Percentiles rank a stretch among this genome's conserved stretches.
Evolutionary conservation across 2,329 filamentous ascomycete species (phyloP).

Genomic region (Clonostachys chloroleuca): DNA sequence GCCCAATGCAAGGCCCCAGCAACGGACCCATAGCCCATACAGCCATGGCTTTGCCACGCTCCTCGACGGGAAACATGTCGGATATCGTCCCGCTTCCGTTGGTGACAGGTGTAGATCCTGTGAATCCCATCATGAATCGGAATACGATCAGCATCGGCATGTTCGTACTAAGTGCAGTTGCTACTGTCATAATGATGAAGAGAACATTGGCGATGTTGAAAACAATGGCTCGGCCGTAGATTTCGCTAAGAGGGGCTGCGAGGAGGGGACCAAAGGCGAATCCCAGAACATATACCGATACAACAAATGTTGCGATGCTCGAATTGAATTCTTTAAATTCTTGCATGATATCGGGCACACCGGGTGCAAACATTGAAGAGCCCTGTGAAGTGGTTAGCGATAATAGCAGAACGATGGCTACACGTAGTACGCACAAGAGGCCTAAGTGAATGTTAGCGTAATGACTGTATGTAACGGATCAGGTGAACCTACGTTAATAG

Average conservation of each 20-base stretch:
- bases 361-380: constrained; percentile 60
- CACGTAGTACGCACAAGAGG: constrained; percentile 47
- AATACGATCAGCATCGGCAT: constrained; percentile 37
- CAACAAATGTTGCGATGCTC: constrained; percentile 44
- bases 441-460: constrained; percentile 22
- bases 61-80: constrained; percentile 22
- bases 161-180: constrained; percentile 28
- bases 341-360: constrained; percentile 54
- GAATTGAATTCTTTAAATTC: constrained; percentile 54
- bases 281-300: constrained; percentile 45
- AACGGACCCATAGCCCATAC: constrained; percentile 52
- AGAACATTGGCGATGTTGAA: constrained; percentile 34
- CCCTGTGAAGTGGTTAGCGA: constrained; percentile 44
- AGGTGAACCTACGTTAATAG: constrained; percentile 34
- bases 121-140: constrained; percentile 46
- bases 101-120: constrained; percentile 47
- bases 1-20: constrained; percentile 27
- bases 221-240: constrained; percentile 37
- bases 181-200: constrained; percentile 30
- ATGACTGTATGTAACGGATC: background rate
- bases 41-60: constrained; percentile 38
- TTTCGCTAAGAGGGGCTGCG: constrained; percentile 42
- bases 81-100: constrained; percentile 47
- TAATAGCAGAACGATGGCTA: constrained; percentile 37
- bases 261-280: constrained; percentile 42